A percentile compares a stretch with the other conserved stretches of the same genome.
Conservation (phyloP, 768 basidiomycete genomes). For the Termitomyces sp. region DNA sequence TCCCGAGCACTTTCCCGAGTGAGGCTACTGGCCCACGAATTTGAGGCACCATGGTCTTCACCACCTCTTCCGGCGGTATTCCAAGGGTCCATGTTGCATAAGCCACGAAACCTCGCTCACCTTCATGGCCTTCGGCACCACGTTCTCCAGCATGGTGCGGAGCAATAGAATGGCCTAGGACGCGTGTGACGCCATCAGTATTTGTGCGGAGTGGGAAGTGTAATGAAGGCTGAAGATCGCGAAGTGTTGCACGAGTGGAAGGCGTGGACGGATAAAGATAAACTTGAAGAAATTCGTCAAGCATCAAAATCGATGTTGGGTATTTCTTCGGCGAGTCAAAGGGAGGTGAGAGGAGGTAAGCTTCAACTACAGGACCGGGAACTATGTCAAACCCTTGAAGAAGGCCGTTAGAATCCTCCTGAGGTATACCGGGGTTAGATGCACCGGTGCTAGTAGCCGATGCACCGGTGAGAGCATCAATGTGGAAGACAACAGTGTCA, state of each 20-base stretch:
- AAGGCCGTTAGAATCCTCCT: slow-evolving; percentile 29
- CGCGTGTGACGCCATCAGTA: slow-evolving; percentile 29
- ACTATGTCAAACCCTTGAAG: slow-evolving; percentile 63
- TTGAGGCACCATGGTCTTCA: slow-evolving; percentile 50
- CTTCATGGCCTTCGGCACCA: slow-evolving; percentile 18
- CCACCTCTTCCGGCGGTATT: slow-evolving; percentile 52
- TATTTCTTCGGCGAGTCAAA: slow-evolving; percentile 28
- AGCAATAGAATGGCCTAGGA: slow-evolving; percentile 29
- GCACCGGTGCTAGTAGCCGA: slow-evolving; percentile 26
- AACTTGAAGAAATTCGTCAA: slow-evolving; percentile 76
- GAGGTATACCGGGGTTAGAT: slow-evolving; percentile 12
- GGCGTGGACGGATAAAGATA: slow-evolving; percentile 66
- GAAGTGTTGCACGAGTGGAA: slow-evolving; percentile 39
- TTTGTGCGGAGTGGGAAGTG: slow-evolving; percentile 55
- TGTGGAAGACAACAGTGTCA: slow-evolving; percentile 73
- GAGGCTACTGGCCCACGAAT: slow-evolving; percentile 61
- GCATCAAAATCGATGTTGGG: slow-evolving; percentile 53
- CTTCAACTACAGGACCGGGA: slow-evolving; percentile 55
- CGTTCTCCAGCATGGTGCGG: slow-evolving; percentile 34
- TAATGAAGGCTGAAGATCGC: slow-evolving; percentile 38
- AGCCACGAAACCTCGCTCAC: slow-evolving; percentile 41
- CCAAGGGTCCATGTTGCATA: slow-evolving; percentile 65
- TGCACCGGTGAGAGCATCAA: slow-evolving; percentile 79
- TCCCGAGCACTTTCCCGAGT: slow-evolving; percentile 80
- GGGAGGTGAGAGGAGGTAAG: slow-evolving; percentile 35